A percentile compares a stretch with the other conserved stretches of the same genome.
Evolutionary conservation across 192 early-diverging fungal species (phyloP).

Genomic region (Entrophospora sp.): DNA sequence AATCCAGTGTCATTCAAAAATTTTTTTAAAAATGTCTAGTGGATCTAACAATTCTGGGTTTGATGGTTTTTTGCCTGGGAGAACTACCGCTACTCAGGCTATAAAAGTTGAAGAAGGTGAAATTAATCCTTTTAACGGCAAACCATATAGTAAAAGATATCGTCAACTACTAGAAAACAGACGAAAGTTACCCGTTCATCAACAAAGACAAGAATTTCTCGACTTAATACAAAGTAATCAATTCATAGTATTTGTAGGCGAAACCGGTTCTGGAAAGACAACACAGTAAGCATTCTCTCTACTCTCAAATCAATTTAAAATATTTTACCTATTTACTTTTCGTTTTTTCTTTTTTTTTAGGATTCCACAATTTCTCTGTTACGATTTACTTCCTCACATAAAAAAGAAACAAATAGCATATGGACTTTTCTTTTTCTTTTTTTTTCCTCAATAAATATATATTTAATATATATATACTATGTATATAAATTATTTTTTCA

Average conservation of each 20-base stretch:
- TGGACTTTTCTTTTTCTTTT: no score
- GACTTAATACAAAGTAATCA: slow-evolving; percentile 63
- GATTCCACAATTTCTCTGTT: slow-evolving; percentile 92
- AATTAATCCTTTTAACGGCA: slow-evolving; percentile 74
- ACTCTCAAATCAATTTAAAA: not conserved
- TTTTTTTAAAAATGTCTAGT: no score
- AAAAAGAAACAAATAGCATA: slow-evolving; percentile 26
- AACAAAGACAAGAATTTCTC: slow-evolving; percentile 86
- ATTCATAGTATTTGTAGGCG: slow-evolving; percentile 36
- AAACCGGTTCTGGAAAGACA: slow-evolving; percentile 49
- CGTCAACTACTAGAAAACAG: slow-evolving; percentile 77
- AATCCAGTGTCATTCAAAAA: no score
- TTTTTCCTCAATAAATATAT: no score
- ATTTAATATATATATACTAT: no score
- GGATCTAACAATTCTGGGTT: slow-evolving; percentile 24
- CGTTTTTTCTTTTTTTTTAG: slow-evolving; percentile 28
- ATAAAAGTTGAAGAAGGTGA: slow-evolving; percentile 63
- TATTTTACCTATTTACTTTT: not conserved
- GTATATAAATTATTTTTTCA: no score
- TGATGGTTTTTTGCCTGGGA: slow-evolving; percentile 51
- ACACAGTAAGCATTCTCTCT: slow-evolving; percentile 40
- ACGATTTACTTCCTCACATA: slow-evolving; percentile 84
- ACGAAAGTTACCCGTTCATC: slow-evolving; percentile 86
- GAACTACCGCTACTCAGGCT: slow-evolving; percentile 83
- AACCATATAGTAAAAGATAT: slow-evolving; percentile 75